A percentile compares a stretch with the other conserved stretches of the same genome.
These are phyloP conservation scores for Sanghuangporus sanghuang DNA, from an alignment of 1,284 basidiomycete genomes.

Conservation along the genomic window DNA sequence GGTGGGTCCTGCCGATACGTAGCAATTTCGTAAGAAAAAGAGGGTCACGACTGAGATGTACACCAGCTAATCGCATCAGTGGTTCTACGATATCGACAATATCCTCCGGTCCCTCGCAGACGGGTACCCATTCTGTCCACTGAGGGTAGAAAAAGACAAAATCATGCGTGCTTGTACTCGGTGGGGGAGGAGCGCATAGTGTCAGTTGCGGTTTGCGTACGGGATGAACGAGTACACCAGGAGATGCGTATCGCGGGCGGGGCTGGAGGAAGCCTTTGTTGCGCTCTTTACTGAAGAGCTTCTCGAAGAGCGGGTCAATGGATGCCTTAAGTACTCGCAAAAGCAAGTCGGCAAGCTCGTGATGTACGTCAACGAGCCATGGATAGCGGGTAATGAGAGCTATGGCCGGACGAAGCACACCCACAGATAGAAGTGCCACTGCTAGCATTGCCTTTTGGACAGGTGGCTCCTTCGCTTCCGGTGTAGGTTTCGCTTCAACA, in stretches of 20 bases:
- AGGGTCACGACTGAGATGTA: constrained; percentile 71
- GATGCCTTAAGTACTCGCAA: constrained; percentile 70
- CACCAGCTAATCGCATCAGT: constrained; percentile 68
- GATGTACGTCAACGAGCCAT: constrained; percentile 80
- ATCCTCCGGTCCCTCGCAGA: constrained; percentile 62
- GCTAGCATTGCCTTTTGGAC: constrained; percentile 85
- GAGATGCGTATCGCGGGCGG: constrained; percentile 54
- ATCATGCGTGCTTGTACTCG: constrained; percentile 60
- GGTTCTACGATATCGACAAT: constrained; percentile 70
- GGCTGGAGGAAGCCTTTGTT: constrained; percentile 57
- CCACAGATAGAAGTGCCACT: constrained; percentile 80
- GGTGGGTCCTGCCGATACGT: constrained; percentile 49
- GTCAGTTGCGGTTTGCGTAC: constrained; percentile 60
- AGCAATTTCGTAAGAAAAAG: constrained; percentile 58
- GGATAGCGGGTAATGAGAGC: constrained; percentile 80
- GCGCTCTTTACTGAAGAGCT: constrained; percentile 46
- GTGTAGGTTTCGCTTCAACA: constrained; percentile 22
- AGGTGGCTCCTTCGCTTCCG: constrained; percentile 49
- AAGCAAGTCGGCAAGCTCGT: constrained; percentile 82
- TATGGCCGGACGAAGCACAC: constrained; percentile 74
- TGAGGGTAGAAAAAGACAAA: constrained; percentile 89
- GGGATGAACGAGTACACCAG: constrained; percentile 46
- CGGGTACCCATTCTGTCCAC: constrained; percentile 71
- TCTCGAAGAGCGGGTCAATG: constrained; percentile 64
- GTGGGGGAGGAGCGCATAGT: constrained; percentile 69